These are phyloP conservation scores for Darksidea phi DNA, from an alignment of 495 filamentous ascomycete species.

Conservation along the genomic window DNA sequence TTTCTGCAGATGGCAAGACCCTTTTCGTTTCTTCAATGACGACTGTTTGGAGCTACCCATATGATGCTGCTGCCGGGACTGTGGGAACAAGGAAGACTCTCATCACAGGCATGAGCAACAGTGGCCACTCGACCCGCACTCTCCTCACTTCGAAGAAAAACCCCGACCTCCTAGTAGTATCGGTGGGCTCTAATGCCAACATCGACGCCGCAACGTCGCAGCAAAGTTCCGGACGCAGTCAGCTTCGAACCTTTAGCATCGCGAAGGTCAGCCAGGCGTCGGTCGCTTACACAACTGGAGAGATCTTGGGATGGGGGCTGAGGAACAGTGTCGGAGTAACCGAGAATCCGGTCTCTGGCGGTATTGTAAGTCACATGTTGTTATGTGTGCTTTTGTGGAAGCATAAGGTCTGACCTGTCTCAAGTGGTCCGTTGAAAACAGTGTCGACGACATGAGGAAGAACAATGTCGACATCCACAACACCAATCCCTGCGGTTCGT, in stretches of 20 bases:
- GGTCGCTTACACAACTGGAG: slow-evolving; percentile 50
- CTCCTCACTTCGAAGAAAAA: slow-evolving; percentile 56
- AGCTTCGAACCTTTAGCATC: slow-evolving; percentile 62
- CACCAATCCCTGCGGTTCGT: slow-evolving; percentile 60
- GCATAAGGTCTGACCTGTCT: background rate
- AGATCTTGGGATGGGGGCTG: slow-evolving; percentile 64
- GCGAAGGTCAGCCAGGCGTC: slow-evolving; percentile 41
- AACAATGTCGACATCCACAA: slow-evolving; percentile 58
- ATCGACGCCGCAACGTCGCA: slow-evolving; percentile 52
- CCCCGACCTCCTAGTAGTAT: slow-evolving; percentile 56
- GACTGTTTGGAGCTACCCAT: slow-evolving; percentile 58
- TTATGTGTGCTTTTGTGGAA: background rate
- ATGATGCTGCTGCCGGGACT: slow-evolving; percentile 49
- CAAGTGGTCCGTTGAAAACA: slow-evolving; percentile 59
- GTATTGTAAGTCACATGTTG: slow-evolving; percentile 51
- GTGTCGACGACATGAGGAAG: slow-evolving; percentile 58
- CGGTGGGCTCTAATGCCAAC: slow-evolving; percentile 60
- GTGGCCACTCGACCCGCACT: slow-evolving; percentile 62
- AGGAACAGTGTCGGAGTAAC: slow-evolving; percentile 66
- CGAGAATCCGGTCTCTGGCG: slow-evolving; percentile 52
- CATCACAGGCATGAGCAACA: slow-evolving; percentile 57
- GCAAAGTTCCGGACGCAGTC: slow-evolving; percentile 54
- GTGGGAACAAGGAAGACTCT: slow-evolving; percentile 47
- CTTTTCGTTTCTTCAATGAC: slow-evolving; percentile 61
- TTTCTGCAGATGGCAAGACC: slow-evolving; percentile 58